Conservation (phyloP, 2,329 filamentous ascomycete genomes). For the Exophiala phaeomuriformis region DNA sequence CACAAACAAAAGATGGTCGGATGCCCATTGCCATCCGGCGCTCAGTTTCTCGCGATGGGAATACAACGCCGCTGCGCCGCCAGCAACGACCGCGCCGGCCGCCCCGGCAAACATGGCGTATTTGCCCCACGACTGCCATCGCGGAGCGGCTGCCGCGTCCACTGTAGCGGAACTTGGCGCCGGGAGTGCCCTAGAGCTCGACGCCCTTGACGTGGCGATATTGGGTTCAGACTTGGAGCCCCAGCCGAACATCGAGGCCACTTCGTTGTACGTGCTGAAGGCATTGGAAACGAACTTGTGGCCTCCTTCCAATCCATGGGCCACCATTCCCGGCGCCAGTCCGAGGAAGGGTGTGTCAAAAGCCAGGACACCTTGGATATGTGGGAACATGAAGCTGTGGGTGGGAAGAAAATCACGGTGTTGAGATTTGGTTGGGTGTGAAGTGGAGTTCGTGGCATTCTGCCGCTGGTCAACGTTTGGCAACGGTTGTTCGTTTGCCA, state of each 20-base stretch:
- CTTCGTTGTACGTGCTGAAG: slow-evolving; percentile 59
- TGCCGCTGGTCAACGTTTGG: slow-evolving; percentile 29
- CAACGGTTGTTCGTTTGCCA: slow-evolving; percentile 59
- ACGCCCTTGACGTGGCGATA: slow-evolving; percentile 14
- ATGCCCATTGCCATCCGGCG: slow-evolving; percentile 71
- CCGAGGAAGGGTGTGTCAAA: slow-evolving; percentile 83
- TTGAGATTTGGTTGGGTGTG: slow-evolving; percentile 15
- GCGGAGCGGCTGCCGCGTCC: slow-evolving; percentile 42
- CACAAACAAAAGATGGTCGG: slow-evolving; percentile 88
- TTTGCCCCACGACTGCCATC: slow-evolving; percentile 75
- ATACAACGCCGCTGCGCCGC: slow-evolving; percentile 78
- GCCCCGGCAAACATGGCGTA: slow-evolving; percentile 81
- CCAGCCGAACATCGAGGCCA: slow-evolving; percentile 56
- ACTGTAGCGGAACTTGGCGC: slow-evolving; percentile 30
- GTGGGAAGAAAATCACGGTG: slow-evolving; percentile 20
- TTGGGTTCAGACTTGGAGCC: slow-evolving; percentile 31
- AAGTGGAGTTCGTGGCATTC: slow-evolving; percentile 23
- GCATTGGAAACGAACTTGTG: slow-evolving; percentile 67
- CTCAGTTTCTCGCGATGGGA: slow-evolving; percentile 72
- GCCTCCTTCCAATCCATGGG: slow-evolving; percentile 66
- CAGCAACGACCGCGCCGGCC: slow-evolving; percentile 68
- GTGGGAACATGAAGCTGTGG: slow-evolving; percentile 73
- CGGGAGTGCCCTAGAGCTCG: slow-evolving; percentile 28
- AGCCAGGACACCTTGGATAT: slow-evolving; percentile 79
- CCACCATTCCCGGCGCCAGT: slow-evolving; percentile 44